Conservation (phyloP, 805 yeast genomes). For the Suhomyces xylopsoci region DNA sequence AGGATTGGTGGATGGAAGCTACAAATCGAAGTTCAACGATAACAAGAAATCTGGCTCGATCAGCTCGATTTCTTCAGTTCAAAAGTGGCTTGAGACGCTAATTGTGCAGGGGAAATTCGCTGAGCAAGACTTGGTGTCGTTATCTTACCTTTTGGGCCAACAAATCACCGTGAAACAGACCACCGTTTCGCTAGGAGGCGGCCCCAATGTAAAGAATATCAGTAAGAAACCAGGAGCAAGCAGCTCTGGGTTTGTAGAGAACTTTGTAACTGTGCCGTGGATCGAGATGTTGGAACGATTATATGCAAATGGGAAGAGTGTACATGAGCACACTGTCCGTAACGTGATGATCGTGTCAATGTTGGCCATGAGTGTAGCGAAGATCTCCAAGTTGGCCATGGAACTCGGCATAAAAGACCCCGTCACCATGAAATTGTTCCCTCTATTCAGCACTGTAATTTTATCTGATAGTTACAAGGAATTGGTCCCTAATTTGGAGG, state of each 20-base stretch:
- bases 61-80: slow-evolving; percentile 45
- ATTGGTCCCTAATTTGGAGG: slow-evolving; percentile 49
- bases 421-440: slow-evolving; percentile 44
- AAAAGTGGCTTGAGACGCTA: slow-evolving; percentile 47
- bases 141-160: slow-evolving; percentile 49
- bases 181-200: slow-evolving; percentile 12
- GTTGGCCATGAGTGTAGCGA: slow-evolving; percentile 44
- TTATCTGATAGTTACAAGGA: slow-evolving; percentile 46
- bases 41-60: slow-evolving; percentile 49
- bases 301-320: slow-evolving; percentile 56
- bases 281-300: slow-evolving; percentile 54
- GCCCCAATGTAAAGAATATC: slow-evolving; percentile 16
- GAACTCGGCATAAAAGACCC: slow-evolving; percentile 45
- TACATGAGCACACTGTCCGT: slow-evolving; percentile 44
- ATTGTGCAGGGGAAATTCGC: slow-evolving; percentile 48
- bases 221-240: slow-evolving; percentile 19
- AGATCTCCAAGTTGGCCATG: slow-evolving; percentile 41
- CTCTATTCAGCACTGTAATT: slow-evolving; percentile 54
- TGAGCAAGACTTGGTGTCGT: slow-evolving; percentile 42
- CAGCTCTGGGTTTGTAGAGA: slow-evolving; percentile 45
- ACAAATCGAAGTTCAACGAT: slow-evolving; percentile 46
- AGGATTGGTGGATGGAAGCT: slow-evolving; percentile 52
- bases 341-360: slow-evolving; percentile 53
- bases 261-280: slow-evolving; percentile 57
- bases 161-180: slow-evolving; percentile 16